Percentiles rank a stretch among this genome's conserved stretches.
Conservation (phyloP, 306 rosid genomes). For the Sicyos edulis region DNA sequence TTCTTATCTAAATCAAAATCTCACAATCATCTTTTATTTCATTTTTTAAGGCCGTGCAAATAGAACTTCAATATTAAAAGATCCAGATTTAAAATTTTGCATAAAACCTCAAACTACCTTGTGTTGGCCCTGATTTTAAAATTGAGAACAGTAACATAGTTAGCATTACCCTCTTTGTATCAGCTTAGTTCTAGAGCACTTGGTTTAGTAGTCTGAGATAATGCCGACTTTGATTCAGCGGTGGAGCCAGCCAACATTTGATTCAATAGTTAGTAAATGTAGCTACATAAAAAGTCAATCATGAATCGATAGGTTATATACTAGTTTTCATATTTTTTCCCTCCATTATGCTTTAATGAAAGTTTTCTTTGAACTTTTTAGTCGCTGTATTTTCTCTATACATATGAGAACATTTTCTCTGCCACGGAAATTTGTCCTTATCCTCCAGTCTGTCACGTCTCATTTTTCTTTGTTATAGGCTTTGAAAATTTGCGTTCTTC, state of each 20-base stretch:
- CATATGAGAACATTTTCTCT: not conserved
- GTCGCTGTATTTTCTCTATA: not conserved
- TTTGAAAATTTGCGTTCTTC: not conserved
- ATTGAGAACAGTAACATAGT: not conserved
- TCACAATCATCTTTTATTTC: not conserved
- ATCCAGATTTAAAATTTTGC: not conserved
- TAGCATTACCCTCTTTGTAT: not conserved
- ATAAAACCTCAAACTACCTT: not conserved
- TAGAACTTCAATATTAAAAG: not conserved
- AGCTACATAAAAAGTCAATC: not conserved
- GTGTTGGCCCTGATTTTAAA: not conserved
- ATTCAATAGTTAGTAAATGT: not conserved
- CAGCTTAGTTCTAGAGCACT: not conserved
- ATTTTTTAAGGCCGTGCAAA: too few species aligned
- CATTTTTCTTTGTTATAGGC: too few species aligned
- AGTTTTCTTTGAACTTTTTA: not conserved
- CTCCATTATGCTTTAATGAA: not conserved
- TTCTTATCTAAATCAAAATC: not conserved
- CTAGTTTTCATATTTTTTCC: not conserved
- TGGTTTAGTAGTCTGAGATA: too few species aligned
- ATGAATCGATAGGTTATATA: not conserved
- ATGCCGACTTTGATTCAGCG: too few species aligned
- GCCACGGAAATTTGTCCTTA: not conserved
- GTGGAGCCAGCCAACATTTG: too few species aligned
- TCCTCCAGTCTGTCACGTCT: too few species aligned